These are phyloP conservation scores for Umbellularia californica DNA, from an alignment of 164 flowering plant species.

Conservation along the genomic window DNA sequence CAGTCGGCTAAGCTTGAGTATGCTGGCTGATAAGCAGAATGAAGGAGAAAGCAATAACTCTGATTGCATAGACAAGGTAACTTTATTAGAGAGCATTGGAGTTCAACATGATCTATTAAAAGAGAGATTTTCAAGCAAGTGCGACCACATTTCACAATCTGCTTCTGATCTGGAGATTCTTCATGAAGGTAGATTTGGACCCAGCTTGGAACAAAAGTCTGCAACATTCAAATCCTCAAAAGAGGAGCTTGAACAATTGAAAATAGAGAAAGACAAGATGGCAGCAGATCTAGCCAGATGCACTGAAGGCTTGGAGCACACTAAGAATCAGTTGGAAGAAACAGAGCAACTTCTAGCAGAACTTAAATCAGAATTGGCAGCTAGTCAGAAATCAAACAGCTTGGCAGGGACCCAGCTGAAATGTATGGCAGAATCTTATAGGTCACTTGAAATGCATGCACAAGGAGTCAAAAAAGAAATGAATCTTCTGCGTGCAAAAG, in stretches of 20 bases:
- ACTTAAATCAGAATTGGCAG: slow-evolving; percentile 61
- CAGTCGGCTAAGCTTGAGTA: slow-evolving; percentile 47
- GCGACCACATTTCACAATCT: slow-evolving; percentile 46
- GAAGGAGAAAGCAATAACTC: slow-evolving; percentile 54
- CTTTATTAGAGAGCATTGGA: slow-evolving; percentile 62
- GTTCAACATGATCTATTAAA: slow-evolving; percentile 34
- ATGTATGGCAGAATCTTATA: slow-evolving; percentile 97
- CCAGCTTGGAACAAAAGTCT: slow-evolving; percentile 38
- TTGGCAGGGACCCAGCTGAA: slow-evolving; percentile 94
- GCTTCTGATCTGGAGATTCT: slow-evolving; percentile 61
- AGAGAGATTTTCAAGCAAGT: slow-evolving; percentile 49
- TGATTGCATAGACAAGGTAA: slow-evolving; percentile 86
- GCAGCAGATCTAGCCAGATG: slow-evolving; percentile 49
- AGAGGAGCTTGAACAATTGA: slow-evolving; percentile 67
- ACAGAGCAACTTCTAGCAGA: slow-evolving; percentile 66
- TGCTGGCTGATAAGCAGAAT: slow-evolving; percentile 43
- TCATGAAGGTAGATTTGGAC: slow-evolving; percentile 46
- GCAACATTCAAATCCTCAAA: slow-evolving; percentile 36
- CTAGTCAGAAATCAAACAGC: slow-evolving; percentile 67
- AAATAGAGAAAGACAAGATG: slow-evolving; percentile 58
- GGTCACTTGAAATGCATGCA: slow-evolving; percentile 72
- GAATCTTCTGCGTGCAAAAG: slow-evolving; percentile 42
- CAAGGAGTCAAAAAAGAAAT: slow-evolving; percentile 63
- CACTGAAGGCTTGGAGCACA: slow-evolving; percentile 49
- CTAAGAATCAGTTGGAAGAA: slow-evolving; percentile 59